These are phyloP conservation scores for Vaccinium macrocarpon DNA, from an alignment of 148 eudicot genomes.

Conservation along the genomic window DNA sequence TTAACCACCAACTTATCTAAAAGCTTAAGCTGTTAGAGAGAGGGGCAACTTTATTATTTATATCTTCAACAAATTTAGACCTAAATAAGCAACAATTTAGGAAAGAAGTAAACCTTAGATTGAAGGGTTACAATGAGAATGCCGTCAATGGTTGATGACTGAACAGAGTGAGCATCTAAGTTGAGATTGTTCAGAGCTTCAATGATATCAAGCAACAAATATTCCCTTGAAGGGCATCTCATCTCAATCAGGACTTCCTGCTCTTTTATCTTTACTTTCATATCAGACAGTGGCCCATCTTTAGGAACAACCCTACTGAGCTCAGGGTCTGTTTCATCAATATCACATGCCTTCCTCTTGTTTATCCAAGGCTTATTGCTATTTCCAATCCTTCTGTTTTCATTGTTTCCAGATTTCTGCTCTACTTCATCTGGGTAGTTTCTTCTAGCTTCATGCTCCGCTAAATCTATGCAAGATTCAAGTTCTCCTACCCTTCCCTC, in stretches of 20 bases:
- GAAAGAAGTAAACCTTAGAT: conserved; percentile 38
- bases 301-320: conserved; percentile 21
- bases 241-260: conserved; percentile 43
- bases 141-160: conserved; percentile 47
- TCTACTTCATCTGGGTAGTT: conserved; percentile 28
- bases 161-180: conserved; percentile 48
- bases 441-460: conserved; percentile 26
- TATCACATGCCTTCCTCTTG: conserved; percentile 48
- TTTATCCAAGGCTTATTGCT: conserved; percentile 26
- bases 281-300: conserved; percentile 23
- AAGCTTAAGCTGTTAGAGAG: no score
- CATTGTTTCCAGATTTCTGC: conserved; percentile 37
- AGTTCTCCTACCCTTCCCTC: conserved; percentile 47
- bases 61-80: background rate
- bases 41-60: no score
- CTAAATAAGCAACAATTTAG: background rate
- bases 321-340: conserved; percentile 33
- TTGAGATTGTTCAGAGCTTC: conserved; percentile 39
- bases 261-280: conserved; percentile 31
- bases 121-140: conserved; percentile 39
- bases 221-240: conserved; percentile 48
- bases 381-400: conserved; percentile 18
- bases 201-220: conserved; percentile 44
- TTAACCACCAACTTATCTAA: no score
- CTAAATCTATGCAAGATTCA: conserved; percentile 39